phyloP scores from a whole-genome alignment of 176 grass and related monocot genomes.

The Luzula sylvatica region DNA sequence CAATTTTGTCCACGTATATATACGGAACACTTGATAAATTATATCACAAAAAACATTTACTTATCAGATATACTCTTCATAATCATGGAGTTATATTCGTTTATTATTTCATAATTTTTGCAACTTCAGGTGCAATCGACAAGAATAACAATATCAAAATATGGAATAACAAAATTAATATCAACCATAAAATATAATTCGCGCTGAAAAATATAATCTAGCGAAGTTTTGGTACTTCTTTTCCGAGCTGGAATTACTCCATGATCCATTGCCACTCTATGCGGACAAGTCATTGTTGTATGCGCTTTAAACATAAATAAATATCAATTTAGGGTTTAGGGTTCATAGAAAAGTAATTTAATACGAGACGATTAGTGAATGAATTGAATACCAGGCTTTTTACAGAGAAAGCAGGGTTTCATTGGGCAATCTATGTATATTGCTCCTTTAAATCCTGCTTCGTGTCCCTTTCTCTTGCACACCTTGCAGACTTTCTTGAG shows the following conservation, averaged over 20 bases:
- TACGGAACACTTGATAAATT: no score
- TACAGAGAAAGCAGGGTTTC: constrained; percentile 96
- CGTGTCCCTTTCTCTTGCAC: constrained; percentile 66
- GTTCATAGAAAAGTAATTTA: not conserved
- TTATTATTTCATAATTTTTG: no score
- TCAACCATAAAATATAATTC: no score
- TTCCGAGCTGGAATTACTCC: constrained; percentile 62
- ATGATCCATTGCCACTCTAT: constrained; percentile 83
- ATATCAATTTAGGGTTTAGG: constrained; percentile 4
- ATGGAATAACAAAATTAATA: no score
- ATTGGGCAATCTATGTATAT: constrained; percentile 83
- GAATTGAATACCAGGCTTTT: constrained; percentile 65
- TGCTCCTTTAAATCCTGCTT: constrained; percentile 81
- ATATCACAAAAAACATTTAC: no score
- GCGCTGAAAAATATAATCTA: constrained; percentile 83
- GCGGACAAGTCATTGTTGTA: constrained; percentile 81
- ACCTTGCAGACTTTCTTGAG: constrained; percentile 97
- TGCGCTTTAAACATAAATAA: constrained; percentile 38
- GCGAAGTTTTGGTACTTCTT: constrained; percentile 46
- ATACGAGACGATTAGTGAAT: not conserved
- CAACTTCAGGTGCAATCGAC: no score
- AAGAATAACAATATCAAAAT: no score
- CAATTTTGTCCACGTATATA: no score
- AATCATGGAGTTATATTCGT: no score
- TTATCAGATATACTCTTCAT: no score